These are phyloP conservation scores for Fraxinus latifolia DNA, from an alignment of 305 asterid genomes.

Conservation along the genomic window DNA sequence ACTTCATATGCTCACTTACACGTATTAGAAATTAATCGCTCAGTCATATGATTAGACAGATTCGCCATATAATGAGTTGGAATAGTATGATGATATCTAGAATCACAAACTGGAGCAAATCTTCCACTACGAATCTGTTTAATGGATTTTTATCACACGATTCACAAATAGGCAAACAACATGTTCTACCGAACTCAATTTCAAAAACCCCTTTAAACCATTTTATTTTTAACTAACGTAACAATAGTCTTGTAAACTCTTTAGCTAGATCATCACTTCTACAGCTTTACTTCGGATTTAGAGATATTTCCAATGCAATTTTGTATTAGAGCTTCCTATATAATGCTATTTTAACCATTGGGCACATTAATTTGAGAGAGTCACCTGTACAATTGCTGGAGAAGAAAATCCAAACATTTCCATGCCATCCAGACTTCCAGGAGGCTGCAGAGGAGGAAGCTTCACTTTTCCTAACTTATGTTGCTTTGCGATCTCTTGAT, in stretches of 20 bases:
- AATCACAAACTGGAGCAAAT: background rate
- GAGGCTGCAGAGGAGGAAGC: constrained; percentile 96
- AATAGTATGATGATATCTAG: background rate
- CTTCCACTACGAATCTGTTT: background rate
- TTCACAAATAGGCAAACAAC: background rate
- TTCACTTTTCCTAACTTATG: constrained; percentile 66
- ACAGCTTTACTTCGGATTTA: background rate
- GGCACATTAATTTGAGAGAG: background rate
- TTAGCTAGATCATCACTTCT: background rate
- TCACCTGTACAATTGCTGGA: constrained; percentile 81
- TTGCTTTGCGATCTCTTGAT: constrained; percentile 72
- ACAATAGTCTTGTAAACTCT: background rate
- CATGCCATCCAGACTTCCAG: constrained; percentile 93
- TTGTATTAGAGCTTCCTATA: background rate
- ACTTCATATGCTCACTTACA: background rate
- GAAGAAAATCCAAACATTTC: constrained; percentile 98
- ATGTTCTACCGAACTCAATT: background rate
- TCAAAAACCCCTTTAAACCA: background rate
- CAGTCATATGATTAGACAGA: background rate
- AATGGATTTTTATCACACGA: background rate
- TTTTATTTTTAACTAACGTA: background rate
- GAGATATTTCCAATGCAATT: background rate
- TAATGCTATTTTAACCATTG: background rate
- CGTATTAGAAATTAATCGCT: background rate
- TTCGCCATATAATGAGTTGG: background rate